A percentile compares a stretch with the other conserved stretches of the same genome.
These are phyloP conservation scores for Golubevia pallescens DNA, from an alignment of 1,284 basidiomycete genomes.

Conservation along the genomic window DNA sequence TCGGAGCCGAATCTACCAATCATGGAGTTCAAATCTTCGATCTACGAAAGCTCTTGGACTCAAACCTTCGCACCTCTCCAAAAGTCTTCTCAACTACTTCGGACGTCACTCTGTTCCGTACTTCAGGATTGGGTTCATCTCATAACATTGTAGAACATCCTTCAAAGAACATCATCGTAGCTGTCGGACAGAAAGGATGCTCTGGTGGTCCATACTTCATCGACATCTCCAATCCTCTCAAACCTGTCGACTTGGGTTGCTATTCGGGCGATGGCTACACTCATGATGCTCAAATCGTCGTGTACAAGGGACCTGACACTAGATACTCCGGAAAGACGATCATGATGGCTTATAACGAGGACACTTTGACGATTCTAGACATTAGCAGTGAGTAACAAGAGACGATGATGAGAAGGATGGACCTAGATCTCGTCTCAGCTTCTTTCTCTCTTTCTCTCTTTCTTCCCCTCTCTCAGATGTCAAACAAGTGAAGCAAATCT, in stretches of 20 bases:
- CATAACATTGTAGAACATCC: conserved; percentile 7
- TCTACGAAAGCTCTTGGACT: conserved; percentile 3
- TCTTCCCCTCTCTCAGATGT: not conserved
- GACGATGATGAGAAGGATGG: not conserved
- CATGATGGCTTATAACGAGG: conserved; percentile 5
- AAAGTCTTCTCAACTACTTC: not conserved
- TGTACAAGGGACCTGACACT: conserved; percentile 6
- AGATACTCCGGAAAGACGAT: conserved; percentile 3
- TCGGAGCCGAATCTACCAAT: not conserved
- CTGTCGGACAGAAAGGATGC: conserved; percentile 3
- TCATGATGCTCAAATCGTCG: conserved; percentile 3
- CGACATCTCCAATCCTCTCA: conserved; percentile 4
- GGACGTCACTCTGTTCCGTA: not conserved
- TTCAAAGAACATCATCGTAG: conserved; percentile 1
- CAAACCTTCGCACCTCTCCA: not conserved
- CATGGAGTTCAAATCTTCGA: conserved; percentile 10
- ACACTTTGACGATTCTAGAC: conserved; percentile 8
- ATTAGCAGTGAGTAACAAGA: not conserved
- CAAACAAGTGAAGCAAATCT: not conserved
- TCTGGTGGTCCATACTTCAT: conserved; percentile 2
- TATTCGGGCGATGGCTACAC: conserved; percentile 7
- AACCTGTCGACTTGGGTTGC: conserved; percentile 1
- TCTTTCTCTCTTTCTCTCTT: not conserved
- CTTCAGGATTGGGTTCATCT: not conserved
- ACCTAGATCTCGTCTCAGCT: not conserved